A percentile compares a stretch with the other conserved stretches of the same genome.
Evolutionary conservation across 768 basidiomycete genomes (phyloP).

Genomic region (Leucocoprinus birnbaumii): DNA sequence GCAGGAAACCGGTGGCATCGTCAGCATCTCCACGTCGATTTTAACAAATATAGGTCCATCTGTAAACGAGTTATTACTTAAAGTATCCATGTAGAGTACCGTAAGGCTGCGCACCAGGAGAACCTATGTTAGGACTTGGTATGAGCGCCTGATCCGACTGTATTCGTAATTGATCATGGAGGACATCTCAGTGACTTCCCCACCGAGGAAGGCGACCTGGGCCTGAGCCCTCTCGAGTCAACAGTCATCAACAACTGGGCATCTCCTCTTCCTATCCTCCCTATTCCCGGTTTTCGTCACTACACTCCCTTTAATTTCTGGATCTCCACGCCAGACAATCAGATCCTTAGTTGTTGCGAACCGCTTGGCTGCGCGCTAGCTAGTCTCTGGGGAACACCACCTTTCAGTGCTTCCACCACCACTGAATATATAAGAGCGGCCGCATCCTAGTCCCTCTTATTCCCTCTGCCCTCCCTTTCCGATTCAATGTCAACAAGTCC

Average conservation of each 20-base stretch:
- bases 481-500: conserved; percentile 17
- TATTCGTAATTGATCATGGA: background rate
- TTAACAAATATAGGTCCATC: too few relatives aligned
- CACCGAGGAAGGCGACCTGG: too few relatives aligned
- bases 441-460: background rate
- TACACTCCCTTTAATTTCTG: too few relatives aligned
- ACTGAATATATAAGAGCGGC: background rate
- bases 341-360: too few relatives aligned
- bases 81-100: too few relatives aligned
- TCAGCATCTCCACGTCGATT: too few relatives aligned
- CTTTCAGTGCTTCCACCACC: too few relatives aligned
- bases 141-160: background rate
- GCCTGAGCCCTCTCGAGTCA: background rate
- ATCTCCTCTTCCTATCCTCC: background rate
- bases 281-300: background rate
- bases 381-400: background rate
- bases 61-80: too few relatives aligned
- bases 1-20: too few relatives aligned
- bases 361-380: background rate
- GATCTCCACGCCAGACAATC: too few relatives aligned
- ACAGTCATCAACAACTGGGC: background rate
- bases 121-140: too few relatives aligned
- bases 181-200: background rate
- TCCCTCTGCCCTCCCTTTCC: background rate
- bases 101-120: too few relatives aligned